Conservation (phyloP, 331 rosid species). For the Acacia concinna region DNA sequence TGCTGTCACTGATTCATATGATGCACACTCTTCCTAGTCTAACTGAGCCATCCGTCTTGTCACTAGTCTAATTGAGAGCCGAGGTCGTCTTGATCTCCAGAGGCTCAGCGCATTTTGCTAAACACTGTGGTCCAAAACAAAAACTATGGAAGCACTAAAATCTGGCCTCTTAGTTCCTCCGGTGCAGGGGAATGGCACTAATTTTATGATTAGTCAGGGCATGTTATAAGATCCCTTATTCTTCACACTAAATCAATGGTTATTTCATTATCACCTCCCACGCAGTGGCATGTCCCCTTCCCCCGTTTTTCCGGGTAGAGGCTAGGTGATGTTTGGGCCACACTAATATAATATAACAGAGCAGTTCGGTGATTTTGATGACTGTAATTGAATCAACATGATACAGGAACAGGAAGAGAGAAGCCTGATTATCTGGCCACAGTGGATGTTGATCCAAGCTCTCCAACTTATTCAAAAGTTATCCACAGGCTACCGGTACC, state of each 20-base stretch:
- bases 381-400: conserved; percentile 14
- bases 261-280: neutral
- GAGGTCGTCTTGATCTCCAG: neutral
- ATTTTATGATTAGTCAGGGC: neutral
- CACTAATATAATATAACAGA: neutral
- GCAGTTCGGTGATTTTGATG: neutral
- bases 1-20: neutral
- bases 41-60: neutral
- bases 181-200: neutral
- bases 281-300: too few relatives aligned
- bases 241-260: neutral
- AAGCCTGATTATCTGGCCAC: conserved; percentile 95
- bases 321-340: neutral
- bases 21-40: neutral
- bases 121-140: neutral
- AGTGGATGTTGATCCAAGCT: conserved; percentile 81
- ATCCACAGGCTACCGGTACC: conserved; percentile 76
- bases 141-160: neutral
- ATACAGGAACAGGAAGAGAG: conserved; percentile 81
- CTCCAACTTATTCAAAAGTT: conserved; percentile 80
- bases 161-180: neutral
- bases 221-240: neutral
- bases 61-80: neutral
- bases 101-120: neutral
- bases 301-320: too few relatives aligned